phyloP scores from a whole-genome alignment of 805 yeast species.

The Saccharomycopsis sp. region DNA sequence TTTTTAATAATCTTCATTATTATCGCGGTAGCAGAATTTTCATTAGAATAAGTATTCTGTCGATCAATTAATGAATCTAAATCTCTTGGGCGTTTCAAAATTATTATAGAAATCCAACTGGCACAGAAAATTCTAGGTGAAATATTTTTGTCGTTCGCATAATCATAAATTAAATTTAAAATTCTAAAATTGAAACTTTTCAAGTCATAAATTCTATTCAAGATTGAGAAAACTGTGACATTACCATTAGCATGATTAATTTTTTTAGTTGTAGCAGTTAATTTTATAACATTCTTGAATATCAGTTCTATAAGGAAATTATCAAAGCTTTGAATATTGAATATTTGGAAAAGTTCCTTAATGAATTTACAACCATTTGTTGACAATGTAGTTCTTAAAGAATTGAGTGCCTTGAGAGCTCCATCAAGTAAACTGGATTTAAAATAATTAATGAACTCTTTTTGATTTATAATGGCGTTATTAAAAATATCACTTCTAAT shows the following conservation, averaged over 20 bases:
- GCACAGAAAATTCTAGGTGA: slow-evolving; percentile 66
- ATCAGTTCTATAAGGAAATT: slow-evolving; percentile 24
- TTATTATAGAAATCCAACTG: slow-evolving; percentile 57
- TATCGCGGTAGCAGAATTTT: slow-evolving; percentile 28
- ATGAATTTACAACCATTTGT: slow-evolving; percentile 68
- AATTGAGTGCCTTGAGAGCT: slow-evolving; percentile 55
- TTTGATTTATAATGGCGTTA: slow-evolving; percentile 30
- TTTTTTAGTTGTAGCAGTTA: slow-evolving; percentile 55
- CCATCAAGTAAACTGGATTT: slow-evolving; percentile 46
- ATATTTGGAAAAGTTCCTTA: slow-evolving; percentile 51
- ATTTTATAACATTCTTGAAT: slow-evolving; percentile 34
- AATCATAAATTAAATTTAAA: slow-evolving; percentile 40
- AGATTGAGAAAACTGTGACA: slow-evolving; percentile 36
- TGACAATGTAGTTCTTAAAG: slow-evolving; percentile 80
- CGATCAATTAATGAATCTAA: slow-evolving; percentile 25
- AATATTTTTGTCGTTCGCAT: slow-evolving; percentile 62
- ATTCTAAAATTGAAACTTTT: slow-evolving; percentile 41
- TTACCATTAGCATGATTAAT: slow-evolving; percentile 56
- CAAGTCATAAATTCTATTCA: slow-evolving; percentile 20
- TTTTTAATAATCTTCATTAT: slow-evolving; percentile 46
- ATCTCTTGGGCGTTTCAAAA: slow-evolving; percentile 43
- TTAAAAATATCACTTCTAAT: slow-evolving; percentile 48
- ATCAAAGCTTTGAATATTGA: slow-evolving; percentile 36
- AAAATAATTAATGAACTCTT: slow-evolving; percentile 30
- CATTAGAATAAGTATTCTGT: background rate